phyloP scores from a whole-genome alignment of 2,329 filamentous ascomycete genomes.

The Elsinoe perseae region DNA sequence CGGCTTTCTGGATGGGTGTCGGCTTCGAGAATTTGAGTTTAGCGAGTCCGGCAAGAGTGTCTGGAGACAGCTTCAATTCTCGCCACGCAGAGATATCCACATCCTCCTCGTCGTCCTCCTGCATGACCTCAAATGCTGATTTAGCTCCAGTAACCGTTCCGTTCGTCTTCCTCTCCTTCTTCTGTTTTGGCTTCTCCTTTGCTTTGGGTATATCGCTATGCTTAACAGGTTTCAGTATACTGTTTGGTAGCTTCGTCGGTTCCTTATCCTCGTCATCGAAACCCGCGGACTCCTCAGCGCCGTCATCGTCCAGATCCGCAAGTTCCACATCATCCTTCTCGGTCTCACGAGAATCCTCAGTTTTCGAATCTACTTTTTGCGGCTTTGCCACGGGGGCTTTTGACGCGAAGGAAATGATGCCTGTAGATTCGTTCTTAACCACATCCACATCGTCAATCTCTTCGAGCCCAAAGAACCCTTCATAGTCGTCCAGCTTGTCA shows the following conservation, averaged over 20 bases:
- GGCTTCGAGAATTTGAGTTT: constrained; percentile 73
- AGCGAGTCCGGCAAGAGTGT: constrained; percentile 64
- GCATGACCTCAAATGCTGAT: constrained; percentile 45
- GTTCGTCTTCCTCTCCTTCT: constrained; percentile 10
- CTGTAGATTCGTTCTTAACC: constrained; percentile 48
- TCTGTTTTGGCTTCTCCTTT: constrained; percentile 23
- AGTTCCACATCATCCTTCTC: constrained; percentile 17
- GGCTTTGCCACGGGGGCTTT: constrained; percentile 28
- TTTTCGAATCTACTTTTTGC: constrained; percentile 17
- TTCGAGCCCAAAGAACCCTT: constrained; percentile 86
- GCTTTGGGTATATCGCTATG: constrained; percentile 23
- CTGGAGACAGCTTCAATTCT: constrained; percentile 62
- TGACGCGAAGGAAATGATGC: constrained; percentile 36
- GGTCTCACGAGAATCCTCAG: constrained; percentile 23
- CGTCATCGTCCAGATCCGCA: neutral
- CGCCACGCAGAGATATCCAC: constrained; percentile 74
- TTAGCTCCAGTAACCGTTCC: neutral
- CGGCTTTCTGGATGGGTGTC: constrained; percentile 68
- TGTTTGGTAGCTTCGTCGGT: constrained; percentile 16
- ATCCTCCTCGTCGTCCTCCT: constrained; percentile 45
- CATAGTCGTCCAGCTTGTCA: constrained; percentile 76
- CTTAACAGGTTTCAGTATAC: constrained; percentile 22
- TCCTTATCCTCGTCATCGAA: constrained; percentile 27
- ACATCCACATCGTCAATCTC: constrained; percentile 88
- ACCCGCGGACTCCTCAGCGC: constrained; percentile 29